A percentile compares a stretch with the other conserved stretches of the same genome.
Conservation (phyloP, 257 asterid genomes). For the Linderniella brevidens region DNA sequence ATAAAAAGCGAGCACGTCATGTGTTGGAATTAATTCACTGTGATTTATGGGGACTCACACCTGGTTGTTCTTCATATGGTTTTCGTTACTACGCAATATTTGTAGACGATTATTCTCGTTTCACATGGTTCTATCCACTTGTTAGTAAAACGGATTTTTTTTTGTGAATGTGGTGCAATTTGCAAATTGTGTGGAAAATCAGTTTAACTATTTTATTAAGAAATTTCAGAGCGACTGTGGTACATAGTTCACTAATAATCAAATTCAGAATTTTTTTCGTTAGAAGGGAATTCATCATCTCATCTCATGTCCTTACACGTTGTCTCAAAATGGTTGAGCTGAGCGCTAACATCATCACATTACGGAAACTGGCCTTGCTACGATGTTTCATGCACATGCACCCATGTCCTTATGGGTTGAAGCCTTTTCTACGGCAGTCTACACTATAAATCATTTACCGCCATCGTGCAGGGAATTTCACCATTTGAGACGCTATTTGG, state of each 20-base stretch:
- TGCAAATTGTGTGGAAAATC: background rate
- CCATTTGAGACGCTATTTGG: background rate
- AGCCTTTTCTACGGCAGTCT: background rate
- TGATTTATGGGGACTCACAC: background rate
- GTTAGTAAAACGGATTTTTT: background rate
- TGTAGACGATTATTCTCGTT: slow-evolving; percentile 3
- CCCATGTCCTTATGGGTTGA: slow-evolving; percentile 2
- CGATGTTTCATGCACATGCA: background rate
- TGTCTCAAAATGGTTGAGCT: background rate
- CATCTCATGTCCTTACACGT: background rate
- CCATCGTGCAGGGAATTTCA: background rate
- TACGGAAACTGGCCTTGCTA: background rate
- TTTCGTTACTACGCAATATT: background rate
- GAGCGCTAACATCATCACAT: background rate
- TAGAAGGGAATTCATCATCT: slow-evolving; percentile 1
- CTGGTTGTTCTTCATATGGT: background rate
- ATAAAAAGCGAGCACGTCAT: background rate
- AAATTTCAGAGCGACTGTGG: background rate
- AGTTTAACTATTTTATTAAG: background rate
- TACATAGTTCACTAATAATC: background rate
- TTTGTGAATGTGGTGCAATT: background rate
- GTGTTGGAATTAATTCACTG: background rate
- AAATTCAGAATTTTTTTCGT: background rate
- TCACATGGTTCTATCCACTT: slow-evolving; percentile 1
- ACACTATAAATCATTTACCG: background rate